Evolutionary conservation across 345 rosid species (phyloP), one percentile per base, ranked within the genome.

Genomic region (Eutrema japonicum): DNA sequence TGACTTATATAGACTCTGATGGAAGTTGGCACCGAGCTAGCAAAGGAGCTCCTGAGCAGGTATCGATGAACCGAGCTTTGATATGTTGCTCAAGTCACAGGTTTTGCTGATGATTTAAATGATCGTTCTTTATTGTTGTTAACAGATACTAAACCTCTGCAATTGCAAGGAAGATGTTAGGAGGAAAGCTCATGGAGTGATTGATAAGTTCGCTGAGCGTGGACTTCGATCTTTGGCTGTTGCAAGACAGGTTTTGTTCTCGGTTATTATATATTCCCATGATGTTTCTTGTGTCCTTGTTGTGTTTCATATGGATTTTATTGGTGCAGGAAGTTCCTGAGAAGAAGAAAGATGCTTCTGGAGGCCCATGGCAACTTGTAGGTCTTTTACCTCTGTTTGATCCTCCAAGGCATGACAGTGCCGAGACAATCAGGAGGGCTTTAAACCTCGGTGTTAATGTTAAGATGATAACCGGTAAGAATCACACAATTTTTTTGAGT

Each of bases 321-420:
- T 16, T 16, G 59, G 51, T 70, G 75, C 87, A 93, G 98, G 88
- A 89, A 75, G 81, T 93, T 69, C 97, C 97, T 7, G 98, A 89
- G 81, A 86, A 80, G 82, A 75, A 81, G 4, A 93, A 89, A 74
- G 97, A 90, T 1, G 69, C 86, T 73, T 66, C 85, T 3, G 98
- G 98, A n/a, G 87, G 79, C 43, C 96, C 98, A 16, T 93, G 96
- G 98, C 87, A 89, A 66, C 66, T 90, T 77, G 78, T 86, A 63
- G 97, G 98, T 75, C 77, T 93, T 71, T 72, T 93, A 80, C 90
- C 98, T 46, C 88, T 93, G 37, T 93, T 93, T 67, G 98, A 93
- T 85, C 98, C 98, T 62, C 98, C 97, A 1, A 87, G 98, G 82
- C 98, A 93, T 70, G 98, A 93, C 55, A 93, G 98, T 80, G 97